Evolutionary conservation across 1,139 yeast species (phyloP).

Genomic region (Candida sp.): DNA sequence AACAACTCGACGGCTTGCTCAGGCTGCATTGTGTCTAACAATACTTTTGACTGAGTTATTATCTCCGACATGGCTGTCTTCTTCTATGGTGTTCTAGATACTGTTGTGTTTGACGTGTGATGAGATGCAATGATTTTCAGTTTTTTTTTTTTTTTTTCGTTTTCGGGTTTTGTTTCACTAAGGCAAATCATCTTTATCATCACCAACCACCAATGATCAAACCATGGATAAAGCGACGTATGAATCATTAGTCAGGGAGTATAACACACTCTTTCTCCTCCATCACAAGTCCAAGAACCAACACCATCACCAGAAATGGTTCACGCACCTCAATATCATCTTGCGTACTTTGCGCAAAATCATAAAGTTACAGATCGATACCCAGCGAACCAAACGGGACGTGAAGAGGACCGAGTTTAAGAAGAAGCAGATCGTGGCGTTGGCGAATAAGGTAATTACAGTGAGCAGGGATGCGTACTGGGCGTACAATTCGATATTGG

Average conservation of each 20-base stretch:
- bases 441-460: slow-evolving; percentile 37
- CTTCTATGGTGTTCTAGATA: not conserved
- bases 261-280: slow-evolving; percentile 58
- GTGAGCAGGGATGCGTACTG: slow-evolving; percentile 53
- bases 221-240: slow-evolving; percentile 15
- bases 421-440: slow-evolving; percentile 20
- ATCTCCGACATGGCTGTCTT: slow-evolving; percentile 13
- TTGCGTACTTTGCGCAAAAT: slow-evolving; percentile 59
- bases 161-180: too few relatives aligned
- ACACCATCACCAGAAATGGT: slow-evolving; percentile 78
- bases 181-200: too few relatives aligned
- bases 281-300: slow-evolving; percentile 80
- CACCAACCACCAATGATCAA: too few relatives aligned
- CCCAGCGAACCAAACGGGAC: slow-evolving; percentile 18
- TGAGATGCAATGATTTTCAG: not conserved
- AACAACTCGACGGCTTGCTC: slow-evolving; percentile 44
- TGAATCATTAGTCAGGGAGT: slow-evolving; percentile 42
- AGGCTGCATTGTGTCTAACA: slow-evolving; percentile 44
- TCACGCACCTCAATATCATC: slow-evolving; percentile 68
- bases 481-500: slow-evolving; percentile 68
- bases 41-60: slow-evolving; percentile 29
- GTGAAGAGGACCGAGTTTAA: slow-evolving; percentile 13
- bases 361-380: slow-evolving; percentile 24
- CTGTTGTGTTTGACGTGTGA: slow-evolving; percentile 4
- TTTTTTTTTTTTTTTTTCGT: slow-evolving; percentile 1